Base-by-base conservation (phyloP, 169 alveolate genomes). In the Eimeria tenella region DNA sequence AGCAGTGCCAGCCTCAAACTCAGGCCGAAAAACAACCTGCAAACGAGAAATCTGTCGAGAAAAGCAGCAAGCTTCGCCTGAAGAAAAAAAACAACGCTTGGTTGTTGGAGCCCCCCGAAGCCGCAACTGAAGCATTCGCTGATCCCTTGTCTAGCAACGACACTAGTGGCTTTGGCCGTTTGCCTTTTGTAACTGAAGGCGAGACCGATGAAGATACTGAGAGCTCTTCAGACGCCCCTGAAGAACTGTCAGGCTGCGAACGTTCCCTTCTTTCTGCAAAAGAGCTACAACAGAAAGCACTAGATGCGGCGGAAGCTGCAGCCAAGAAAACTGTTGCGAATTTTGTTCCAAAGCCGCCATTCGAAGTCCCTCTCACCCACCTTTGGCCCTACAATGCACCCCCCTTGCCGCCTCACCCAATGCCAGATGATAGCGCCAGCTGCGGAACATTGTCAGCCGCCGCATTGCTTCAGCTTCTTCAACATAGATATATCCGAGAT, bases 331-430 rank as follows among this genome's bases (percentile, higher is more conserved):
- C 53, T 17, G 21, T 13, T 56, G 89, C 74, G n/a, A 21, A 13
- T 5, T 81, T 81, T 53, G 63, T 55, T 13, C 53, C 86, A 56
- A 56, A n/a, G 25, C 75, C 87, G 17, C 56, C 73, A 3, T 56
- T 88, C 71, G 58, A 53, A 75, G 94, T 88, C 42, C 94, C 87
- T 21, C 10, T 73, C 55, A 49, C 56, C 49, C 73, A 88, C 62
- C 52, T 58, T 4, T 88, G 94, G 94, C 86, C 94, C 11, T 88
- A 88, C 77, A 63, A 49, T 23, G 74, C 94, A 10, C 75, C 86
- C 31, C 94, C 94, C 19, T n/a, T 73, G 86, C 94, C 94, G 5
- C 94, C 94, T 11, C 68, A 53, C 50, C 87, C 74, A 3, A n/a
- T 65, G 42, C 94, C 94, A 5, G 94, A 88, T 11, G 94, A 88